A percentile compares a stretch with the other conserved stretches of the same genome.
Evolutionary conservation across 345 rosid genomes (phyloP).

Genomic region (Alliaria petiolata): DNA sequence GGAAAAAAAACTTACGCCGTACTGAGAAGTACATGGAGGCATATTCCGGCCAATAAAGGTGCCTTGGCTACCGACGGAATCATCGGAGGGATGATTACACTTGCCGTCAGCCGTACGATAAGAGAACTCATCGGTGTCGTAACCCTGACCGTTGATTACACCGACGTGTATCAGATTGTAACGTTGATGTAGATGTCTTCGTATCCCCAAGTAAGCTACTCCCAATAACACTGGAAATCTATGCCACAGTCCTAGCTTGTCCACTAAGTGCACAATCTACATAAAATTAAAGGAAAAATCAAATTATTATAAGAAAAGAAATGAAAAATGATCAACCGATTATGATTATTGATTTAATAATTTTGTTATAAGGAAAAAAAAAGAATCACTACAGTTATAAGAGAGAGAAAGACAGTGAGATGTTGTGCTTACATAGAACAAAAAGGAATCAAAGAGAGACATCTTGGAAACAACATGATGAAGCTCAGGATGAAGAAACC

Average conservation of each 20-base stretch:
- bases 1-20: slow-evolving; percentile 33
- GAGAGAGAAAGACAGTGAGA: neutral
- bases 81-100: slow-evolving; percentile 57
- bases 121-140: slow-evolving; percentile 41
- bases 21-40: slow-evolving; percentile 49
- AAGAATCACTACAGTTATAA: neutral
- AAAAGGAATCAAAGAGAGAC: slow-evolving; percentile 48
- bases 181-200: slow-evolving; percentile 72
- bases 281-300: neutral
- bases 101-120: slow-evolving; percentile 67
- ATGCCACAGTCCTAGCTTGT: slow-evolving; percentile 63
- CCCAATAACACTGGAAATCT: slow-evolving; percentile 62
- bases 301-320: neutral
- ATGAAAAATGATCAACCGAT: neutral
- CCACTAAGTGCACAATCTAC: slow-evolving; percentile 59
- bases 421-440: slow-evolving; percentile 50
- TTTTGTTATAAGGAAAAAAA: neutral
- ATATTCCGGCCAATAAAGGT: slow-evolving; percentile 63
- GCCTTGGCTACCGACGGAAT: slow-evolving; percentile 61
- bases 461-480: slow-evolving; percentile 47
- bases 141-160: slow-evolving; percentile 38
- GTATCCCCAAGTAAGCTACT: slow-evolving; percentile 49
- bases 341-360: neutral
- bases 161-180: slow-evolving; percentile 73
- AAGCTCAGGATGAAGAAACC: slow-evolving; percentile 56